Evolutionary conservation across 2,329 filamentous ascomycete species (phyloP), one percentile per base, ranked within the genome.

Genomic region (Aspergillus tanneri): DNA sequence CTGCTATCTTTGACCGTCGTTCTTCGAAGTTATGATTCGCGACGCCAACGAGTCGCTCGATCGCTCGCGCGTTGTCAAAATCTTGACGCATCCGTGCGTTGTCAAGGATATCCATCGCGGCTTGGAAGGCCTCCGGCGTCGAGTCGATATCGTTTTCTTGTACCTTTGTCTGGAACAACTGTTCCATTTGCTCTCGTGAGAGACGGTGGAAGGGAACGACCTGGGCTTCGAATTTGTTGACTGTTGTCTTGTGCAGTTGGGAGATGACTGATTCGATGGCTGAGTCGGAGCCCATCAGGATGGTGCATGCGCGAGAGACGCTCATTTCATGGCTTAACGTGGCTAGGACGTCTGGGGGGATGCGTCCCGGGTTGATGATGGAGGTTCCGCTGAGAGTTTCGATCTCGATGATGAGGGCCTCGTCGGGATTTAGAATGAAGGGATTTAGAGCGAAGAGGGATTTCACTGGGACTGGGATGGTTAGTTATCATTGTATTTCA

Each of bases 41-140:
- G 18, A 44, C 52, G 7, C 39, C 30, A 8, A 58, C 46, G n/a
- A 58, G 50, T 16, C 49, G 57, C 9, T 58, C 55, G 22, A 57
- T 44, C 1, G 52, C 55, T 9, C 52, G 43, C 2, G 51, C 57
- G 14, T 59, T 51, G 30, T 53, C 54, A 22, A 59, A 58, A n/a
- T 58, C 54, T 22, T 50, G 50, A 30, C 55, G 52, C 52, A 57
- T 51, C 11, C 51, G 51, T 4, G 52, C 48, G 10, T 38, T 44
- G 9, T 55, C 50, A 9, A 59, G 50, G 5, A 54, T 50, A 19
- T 56, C 47, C 39, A 57, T 30, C 3, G 56, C 55, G 2, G 47
- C 51, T 11, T 53, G 46, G 23, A 57, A 49, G 14, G 53, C 56
- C 30, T 57, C 55, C 0, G 52, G 48, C 1, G 56, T 59, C 4